phyloP scores from a whole-genome alignment of 441 rosid species.

The Populus trichocarpa region DNA sequence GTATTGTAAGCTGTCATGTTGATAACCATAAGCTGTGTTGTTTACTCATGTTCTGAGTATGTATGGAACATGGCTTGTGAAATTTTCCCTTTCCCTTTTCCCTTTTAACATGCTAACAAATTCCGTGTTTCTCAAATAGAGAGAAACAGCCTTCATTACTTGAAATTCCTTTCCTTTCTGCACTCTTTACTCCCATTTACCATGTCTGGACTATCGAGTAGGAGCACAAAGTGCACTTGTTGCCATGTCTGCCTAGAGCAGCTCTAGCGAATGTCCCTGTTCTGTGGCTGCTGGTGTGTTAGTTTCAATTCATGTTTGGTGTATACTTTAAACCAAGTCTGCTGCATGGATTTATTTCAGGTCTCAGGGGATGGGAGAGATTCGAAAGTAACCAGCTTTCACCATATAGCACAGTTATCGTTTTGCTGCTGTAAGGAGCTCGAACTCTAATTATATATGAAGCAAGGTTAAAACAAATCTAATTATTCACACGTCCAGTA shows the following conservation, averaged over 20 bases:
- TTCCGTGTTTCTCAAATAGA: background rate
- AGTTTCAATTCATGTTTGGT: no score
- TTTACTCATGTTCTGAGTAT: background rate
- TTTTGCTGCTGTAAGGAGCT: no score
- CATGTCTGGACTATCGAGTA: background rate
- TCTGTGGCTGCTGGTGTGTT: no score
- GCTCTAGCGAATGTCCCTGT: no score
- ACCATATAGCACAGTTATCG: background rate
- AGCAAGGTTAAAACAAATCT: no score
- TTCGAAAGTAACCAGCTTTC: background rate
- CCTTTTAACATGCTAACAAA: background rate
- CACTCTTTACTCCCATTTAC: background rate
- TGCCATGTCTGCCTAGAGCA: no score
- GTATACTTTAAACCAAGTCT: no score
- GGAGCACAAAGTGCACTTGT: no score
- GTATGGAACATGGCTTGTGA: background rate
- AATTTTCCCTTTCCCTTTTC: background rate
- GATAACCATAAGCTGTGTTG: background rate
- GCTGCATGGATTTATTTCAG: no score
- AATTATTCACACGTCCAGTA: no score
- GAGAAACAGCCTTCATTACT: background rate
- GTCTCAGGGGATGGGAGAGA: no score
- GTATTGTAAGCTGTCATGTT: conserved; percentile 7
- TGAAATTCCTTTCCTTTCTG: background rate
- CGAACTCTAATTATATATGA: no score